A percentile compares a stretch with the other conserved stretches of the same genome.
These are phyloP conservation scores for Lentinula sp. DNA, from an alignment of 768 basidiomycete genomes.

Conservation along the genomic window DNA sequence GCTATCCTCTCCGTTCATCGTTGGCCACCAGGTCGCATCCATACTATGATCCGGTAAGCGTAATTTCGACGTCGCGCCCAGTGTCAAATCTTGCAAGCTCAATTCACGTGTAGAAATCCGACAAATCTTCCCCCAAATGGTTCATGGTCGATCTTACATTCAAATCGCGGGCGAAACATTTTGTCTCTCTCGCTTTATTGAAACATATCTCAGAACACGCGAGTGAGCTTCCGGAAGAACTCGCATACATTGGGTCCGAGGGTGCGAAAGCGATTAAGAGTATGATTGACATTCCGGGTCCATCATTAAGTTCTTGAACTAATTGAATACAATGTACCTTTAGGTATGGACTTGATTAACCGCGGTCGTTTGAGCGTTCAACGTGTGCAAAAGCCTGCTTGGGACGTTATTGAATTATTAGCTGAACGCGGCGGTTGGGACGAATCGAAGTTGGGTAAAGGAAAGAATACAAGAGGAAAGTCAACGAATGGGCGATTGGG, in stretches of 20 bases:
- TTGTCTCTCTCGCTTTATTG: conserved; percentile 74
- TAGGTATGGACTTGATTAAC: conserved; percentile 75
- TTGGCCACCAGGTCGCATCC: conserved; percentile 52
- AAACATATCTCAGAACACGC: conserved; percentile 45
- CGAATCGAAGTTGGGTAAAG: conserved; percentile 28
- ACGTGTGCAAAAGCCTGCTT: conserved; percentile 61
- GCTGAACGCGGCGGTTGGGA: conserved; percentile 81
- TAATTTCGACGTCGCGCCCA: not conserved
- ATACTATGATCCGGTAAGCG: conserved; percentile 67
- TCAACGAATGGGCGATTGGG: not conserved
- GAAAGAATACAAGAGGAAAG: not conserved
- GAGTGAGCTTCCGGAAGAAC: conserved; percentile 34
- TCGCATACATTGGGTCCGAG: conserved; percentile 62
- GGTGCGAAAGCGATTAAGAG: conserved; percentile 63
- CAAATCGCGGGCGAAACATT: conserved; percentile 54
- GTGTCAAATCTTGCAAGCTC: not conserved
- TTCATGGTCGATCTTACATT: conserved; percentile 88
- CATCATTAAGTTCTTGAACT: not conserved
- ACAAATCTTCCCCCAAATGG: conserved; percentile 76
- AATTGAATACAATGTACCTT: not conserved
- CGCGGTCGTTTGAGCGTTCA: conserved; percentile 88
- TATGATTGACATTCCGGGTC: conserved; percentile 17
- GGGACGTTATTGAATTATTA: conserved; percentile 51
- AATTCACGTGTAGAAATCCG: conserved; percentile 58
- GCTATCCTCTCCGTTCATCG: conserved; percentile 6